Evolutionary conservation across 2,329 filamentous ascomycete species (phyloP).

Genomic region (Rhynchosporium graminicola): DNA sequence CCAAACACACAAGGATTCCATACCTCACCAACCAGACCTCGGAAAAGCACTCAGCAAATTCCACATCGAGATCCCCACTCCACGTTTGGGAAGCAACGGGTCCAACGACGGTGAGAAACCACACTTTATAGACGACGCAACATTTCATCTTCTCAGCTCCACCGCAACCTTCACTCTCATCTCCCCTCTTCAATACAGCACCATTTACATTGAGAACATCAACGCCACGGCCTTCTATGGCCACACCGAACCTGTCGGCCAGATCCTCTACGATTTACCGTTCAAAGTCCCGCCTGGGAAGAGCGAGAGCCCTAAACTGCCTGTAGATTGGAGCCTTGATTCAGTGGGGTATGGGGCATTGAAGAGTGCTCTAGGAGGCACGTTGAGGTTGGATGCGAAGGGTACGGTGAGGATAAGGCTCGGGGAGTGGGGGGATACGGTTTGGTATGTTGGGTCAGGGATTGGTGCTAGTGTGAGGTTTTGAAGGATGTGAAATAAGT

Average conservation of each 20-base stretch:
- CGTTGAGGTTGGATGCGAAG: constrained; percentile 73
- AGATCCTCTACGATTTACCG: constrained; percentile 71
- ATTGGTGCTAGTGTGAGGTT: constrained; percentile 67
- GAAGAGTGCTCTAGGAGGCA: constrained; percentile 75
- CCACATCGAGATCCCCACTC: constrained; percentile 70
- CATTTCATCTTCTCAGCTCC: constrained; percentile 82
- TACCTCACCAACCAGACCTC: constrained; percentile 72
- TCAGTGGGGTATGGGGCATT: constrained; percentile 83
- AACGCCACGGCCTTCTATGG: constrained; percentile 88
- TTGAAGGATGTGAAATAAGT: constrained; percentile 8
- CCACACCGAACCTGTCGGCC: constrained; percentile 73
- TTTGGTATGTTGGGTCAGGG: constrained; percentile 70
- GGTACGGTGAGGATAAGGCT: constrained; percentile 76
- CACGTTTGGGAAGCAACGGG: constrained; percentile 62
- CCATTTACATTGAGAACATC: constrained; percentile 74
- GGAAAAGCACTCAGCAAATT: constrained; percentile 73
- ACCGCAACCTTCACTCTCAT: constrained; percentile 81
- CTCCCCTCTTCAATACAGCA: constrained; percentile 74
- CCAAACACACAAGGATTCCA: constrained; percentile 67
- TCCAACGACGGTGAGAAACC: constrained; percentile 46
- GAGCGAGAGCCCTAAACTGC: constrained; percentile 72
- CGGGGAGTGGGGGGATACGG: constrained; percentile 69
- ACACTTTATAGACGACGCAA: constrained; percentile 82
- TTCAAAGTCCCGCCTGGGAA: constrained; percentile 77
- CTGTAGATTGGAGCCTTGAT: constrained; percentile 77